Base-by-base conservation (phyloP, 257 asterid species). In the Ilex asprella region DNA sequence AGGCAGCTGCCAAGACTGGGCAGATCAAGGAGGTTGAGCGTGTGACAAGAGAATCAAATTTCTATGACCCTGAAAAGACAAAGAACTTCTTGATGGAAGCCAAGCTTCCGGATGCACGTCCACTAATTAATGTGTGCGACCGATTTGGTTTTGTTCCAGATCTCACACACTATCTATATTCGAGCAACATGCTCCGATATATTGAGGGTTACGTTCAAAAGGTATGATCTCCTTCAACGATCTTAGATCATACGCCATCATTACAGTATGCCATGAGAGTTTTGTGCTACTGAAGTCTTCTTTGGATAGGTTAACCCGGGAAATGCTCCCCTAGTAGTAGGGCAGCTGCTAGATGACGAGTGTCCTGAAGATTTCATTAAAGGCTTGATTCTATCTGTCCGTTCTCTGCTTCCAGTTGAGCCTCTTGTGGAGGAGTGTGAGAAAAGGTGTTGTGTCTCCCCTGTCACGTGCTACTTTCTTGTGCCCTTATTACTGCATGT, bases 11-110 rank as follows among this genome's bases (percentile, higher is more conserved):
- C 15, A 93, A 91, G 82, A 93, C 99, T 30, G 99, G 99, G 59
- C 99, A 93, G 76, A 93, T 93, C 47, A 93, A 93, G 86, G 99
- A 93, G 74, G 99, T 93, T 39, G 99, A 93, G 85, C 97, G 99
- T 39, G 99, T 90, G 29, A 93, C 99, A 1, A 87, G 99, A 74
- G 99, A 93, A 79, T 93, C 99, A 50, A 86, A 89, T 68, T 93
- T 90, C 81, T 93, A 89, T 76, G 94, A 93, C 66, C 80, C 99
- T 31, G 99, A 90, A 62, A 93, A 90, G 83, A 90, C 99, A 1
- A 93, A 90, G 75, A 93, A 87, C 81, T 93, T 93, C 79, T 70
- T 93, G 75, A 93, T 89, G 99, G 99, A 89, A 74, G 95, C 97
- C 54, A 89, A 93, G 72, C 99, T 93, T 60, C 99, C 99, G 5